These are phyloP conservation scores for Nemania bipapillata DNA, from an alignment of 2,329 filamentous ascomycete species.

Conservation along the genomic window DNA sequence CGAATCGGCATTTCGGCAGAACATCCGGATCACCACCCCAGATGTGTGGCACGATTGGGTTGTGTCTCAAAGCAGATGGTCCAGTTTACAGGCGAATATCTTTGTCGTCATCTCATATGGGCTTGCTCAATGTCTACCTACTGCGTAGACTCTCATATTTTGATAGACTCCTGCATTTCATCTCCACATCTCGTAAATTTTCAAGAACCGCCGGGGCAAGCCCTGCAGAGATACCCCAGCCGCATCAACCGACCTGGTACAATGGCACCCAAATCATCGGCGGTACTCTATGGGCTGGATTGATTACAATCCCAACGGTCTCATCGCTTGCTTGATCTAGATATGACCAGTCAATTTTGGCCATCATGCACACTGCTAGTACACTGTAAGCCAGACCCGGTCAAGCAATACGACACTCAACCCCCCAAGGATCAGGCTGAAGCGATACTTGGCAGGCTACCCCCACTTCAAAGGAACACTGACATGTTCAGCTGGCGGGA, in stretches of 20 bases:
- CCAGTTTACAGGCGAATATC: conserved; percentile 1
- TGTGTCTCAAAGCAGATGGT: conserved; percentile 19
- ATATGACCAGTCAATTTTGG: not conserved
- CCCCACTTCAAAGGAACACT: conserved; percentile 22
- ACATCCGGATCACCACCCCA: conserved; percentile 14
- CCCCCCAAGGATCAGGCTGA: conserved; percentile 6
- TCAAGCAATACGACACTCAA: conserved; percentile 9
- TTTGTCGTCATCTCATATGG: not conserved
- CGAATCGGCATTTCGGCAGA: conserved; percentile 42
- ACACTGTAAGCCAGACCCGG: not conserved
- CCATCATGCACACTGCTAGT: not conserved
- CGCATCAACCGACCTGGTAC: conserved; percentile 9
- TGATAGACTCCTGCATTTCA: not conserved
- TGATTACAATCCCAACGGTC: conserved; percentile 7
- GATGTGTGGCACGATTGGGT: not conserved
- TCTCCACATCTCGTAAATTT: not conserved
- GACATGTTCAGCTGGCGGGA: conserved; percentile 20
- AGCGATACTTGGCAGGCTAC: conserved; percentile 16
- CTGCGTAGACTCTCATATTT: not conserved
- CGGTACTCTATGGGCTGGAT: conserved; percentile 15
- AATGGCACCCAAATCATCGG: conserved; percentile 19
- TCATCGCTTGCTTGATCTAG: not conserved
- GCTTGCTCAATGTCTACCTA: not conserved
- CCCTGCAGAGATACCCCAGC: conserved; percentile 15
- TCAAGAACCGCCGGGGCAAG: not conserved